These are phyloP conservation scores for Brassica juncea DNA, from an alignment of 345 rosid species.

Conservation along the genomic window DNA sequence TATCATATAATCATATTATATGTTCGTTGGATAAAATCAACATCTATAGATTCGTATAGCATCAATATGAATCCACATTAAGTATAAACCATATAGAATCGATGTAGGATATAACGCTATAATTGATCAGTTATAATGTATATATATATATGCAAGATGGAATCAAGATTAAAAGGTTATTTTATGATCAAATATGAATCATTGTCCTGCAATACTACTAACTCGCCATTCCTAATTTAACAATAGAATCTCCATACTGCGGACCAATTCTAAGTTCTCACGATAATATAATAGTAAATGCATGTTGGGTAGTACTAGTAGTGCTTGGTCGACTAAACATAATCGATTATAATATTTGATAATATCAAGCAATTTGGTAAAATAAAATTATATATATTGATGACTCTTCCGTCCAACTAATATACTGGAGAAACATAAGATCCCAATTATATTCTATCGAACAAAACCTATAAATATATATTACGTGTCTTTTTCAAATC, in stretches of 20 bases:
- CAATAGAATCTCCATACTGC: conserved; percentile 25
- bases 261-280: conserved; percentile 20
- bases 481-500: neutral
- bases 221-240: conserved; percentile 3
- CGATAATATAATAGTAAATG: conserved; percentile 1
- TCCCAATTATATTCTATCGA: conserved; percentile 13
- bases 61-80: conserved; percentile 22
- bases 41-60: neutral
- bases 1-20: conserved; percentile 17
- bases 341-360: conserved; percentile 11
- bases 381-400: neutral
- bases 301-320: conserved; percentile 29
- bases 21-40: conserved; percentile 17
- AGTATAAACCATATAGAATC: conserved; percentile 1
- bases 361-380: neutral
- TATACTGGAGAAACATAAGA: neutral
- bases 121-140: neutral
- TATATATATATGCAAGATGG: neutral
- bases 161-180: conserved; percentile 7
- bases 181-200: conserved; percentile 17
- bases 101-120: neutral
- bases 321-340: conserved; percentile 27
- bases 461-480: neutral
- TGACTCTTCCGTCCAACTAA: conserved; percentile 20
- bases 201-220: conserved; percentile 11